Evolutionary conservation across 164 flowering plant species (phyloP), one percentile per base, ranked within the genome.

Genomic region (Paratinospora sagittata): DNA sequence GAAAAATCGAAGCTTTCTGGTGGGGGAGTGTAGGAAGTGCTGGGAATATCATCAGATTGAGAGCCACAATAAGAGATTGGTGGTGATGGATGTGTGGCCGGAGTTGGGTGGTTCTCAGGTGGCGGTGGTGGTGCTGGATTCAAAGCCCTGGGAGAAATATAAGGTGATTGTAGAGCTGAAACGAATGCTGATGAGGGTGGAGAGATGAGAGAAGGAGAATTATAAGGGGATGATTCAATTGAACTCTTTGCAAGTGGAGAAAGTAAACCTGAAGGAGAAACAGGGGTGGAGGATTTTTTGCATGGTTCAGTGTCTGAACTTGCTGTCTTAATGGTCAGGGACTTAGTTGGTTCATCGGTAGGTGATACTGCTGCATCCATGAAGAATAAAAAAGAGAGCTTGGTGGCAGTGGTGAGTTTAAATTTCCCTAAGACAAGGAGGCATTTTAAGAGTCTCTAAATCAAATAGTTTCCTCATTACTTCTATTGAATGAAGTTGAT

Each of bases 21-120:
- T 2, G 95, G 92, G n/a, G 97, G 97, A 70, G 98, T 91, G 85
- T 89, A 90, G 72, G 98, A 93, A 68, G 90, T 84, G 82, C 96
- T 89, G 0, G 98, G 96, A 6, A 91, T 78, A 81, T 91, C 96
- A 11, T 93, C 97, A 7, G 90, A 89, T 19, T 71, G 89, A 19
- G 92, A 90, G 19, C 86, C 85, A 19, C 82, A 70, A 68, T 73
- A 79, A 0, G 89, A 87, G 3, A 82, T 73, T 11, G 81, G 85
- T 0, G 88, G 87, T 0, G 89, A 81, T 2, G 86, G 85, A 41
- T 52, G 82, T 26, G 76, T 33, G n/a, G 30, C 62, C 1, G 77
- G 72, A 33, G 75, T 65, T 19, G 58, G 49, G 61, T 36, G 58
- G 66, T 74, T 79, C 52, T 71, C 71, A 14, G 69, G 60, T 3